Evolutionary conservation across 345 rosid genomes (phyloP), one percentile per base, ranked within the genome.

Genomic region (Sisymbrium altissimum): DNA sequence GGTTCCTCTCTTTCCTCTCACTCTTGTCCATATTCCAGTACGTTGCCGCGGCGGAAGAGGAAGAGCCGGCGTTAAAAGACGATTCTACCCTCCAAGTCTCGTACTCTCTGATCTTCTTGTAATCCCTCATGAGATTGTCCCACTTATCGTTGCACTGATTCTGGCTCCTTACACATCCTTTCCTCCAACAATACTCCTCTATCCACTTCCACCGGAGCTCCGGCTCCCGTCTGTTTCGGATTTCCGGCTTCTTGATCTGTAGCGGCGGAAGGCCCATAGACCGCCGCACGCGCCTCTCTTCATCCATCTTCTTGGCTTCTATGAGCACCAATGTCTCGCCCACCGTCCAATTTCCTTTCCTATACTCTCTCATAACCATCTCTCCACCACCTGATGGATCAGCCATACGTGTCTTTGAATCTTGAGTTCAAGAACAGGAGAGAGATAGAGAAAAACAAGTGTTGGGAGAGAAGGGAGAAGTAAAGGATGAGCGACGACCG

Each of bases 181-280:
- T 81, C 60, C 80, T 79, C 85, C 86, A 87, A 46, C 95, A 87
- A 59, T 84, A 89, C 59, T 89, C 95, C 57, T 91, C 97, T 56
- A 91, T 89, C 95, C 97, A 91, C 68, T 89, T 91, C 97, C 95
- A 89, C 80, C 95, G 78, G 30, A 88, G 87, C 83, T 91, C 93
- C 0, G 84, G 30, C 2, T 4, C 5, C 11, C 86, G 82, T 74
- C 71, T 79, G 6, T 76, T 84, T 15, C 41, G 70, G 11, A 6
- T 13, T 18, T 71, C 75, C 7, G 35, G 48, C 46, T 44, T 46
- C 18, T 60, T 35, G 40, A 9, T 48, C 39, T 40, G 45, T 36
- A 36, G 45, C 13, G 43, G 40, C 0, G 25, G 9, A 64, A 19
- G 43, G 13, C 6, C 54, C 6, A 13, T 46, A 13, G 64, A 43